Evolutionary conservation across 2,329 filamentous ascomycete genomes (phyloP).

Genomic region (Fusarium redolens): DNA sequence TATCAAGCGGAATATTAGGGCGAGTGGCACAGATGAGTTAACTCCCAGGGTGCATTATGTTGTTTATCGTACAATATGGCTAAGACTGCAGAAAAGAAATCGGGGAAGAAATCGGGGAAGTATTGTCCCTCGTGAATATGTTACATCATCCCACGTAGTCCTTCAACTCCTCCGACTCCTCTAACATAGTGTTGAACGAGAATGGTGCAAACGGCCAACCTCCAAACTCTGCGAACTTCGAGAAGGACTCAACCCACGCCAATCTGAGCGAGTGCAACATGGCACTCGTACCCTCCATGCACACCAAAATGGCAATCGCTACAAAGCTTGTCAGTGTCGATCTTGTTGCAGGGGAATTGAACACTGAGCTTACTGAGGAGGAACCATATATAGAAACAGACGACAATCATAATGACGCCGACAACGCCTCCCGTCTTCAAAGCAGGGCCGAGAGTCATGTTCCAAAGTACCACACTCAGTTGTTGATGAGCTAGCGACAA

Average conservation of each 20-base stretch:
- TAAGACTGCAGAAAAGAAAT: no score
- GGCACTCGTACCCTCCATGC: conserved; percentile 96
- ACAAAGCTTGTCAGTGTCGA: no score
- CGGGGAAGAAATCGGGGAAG: no score
- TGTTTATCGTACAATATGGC: no score
- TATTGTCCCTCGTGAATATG: no score
- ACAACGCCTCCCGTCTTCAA: conserved; percentile 73
- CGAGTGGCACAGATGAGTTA: no score
- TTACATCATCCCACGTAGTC: conserved; percentile 61
- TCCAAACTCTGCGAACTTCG: conserved; percentile 94
- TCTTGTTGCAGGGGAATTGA: no score
- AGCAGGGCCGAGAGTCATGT: conserved; percentile 88
- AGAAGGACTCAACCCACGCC: conserved; percentile 98
- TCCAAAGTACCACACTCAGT: conserved; percentile 94
- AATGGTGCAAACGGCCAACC: conserved; percentile 90
- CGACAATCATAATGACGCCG: conserved; percentile 83
- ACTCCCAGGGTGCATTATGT: no score
- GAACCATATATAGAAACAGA: conserved; percentile 92
- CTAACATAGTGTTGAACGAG: conserved; percentile 84
- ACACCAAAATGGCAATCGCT: conserved; percentile 75
- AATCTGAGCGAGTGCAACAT: conserved; percentile 93
- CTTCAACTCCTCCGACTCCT: conserved; percentile 78
- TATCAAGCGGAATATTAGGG: no score
- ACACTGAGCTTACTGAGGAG: conserved; percentile 66
- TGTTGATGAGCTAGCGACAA: conserved; percentile 97